Evolutionary conservation across 1,284 basidiomycete species (phyloP), one percentile per base, ranked within the genome.

Genomic region (Megacollybia platyphylla): DNA sequence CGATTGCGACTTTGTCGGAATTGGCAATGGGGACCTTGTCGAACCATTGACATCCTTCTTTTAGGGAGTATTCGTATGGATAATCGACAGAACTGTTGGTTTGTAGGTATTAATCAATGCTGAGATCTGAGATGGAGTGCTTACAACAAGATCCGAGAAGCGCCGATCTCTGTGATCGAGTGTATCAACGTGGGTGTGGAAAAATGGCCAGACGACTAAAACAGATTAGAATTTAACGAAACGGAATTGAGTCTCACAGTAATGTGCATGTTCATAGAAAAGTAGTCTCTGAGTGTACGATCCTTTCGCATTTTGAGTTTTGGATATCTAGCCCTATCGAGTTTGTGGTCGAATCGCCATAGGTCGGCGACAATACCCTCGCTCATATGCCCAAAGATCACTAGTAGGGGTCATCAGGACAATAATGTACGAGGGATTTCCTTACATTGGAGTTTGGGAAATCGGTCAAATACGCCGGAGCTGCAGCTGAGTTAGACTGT

Each of bases 31-130:
- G 49, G 2, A 45, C 29, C n/a, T 24, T 37, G 28, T 50, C 49
- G 31, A 50, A 44, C 49, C 49, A 50, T n/a, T 40, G 42, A 20
- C 49, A 48, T 1, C 49, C 49, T 31, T 50, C 49, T 46, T 48
- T 48, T 20, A 50, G 36, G 3, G 46, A 44, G 36, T 48, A 46
- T 30, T 49, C 48, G 28, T 49, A 49, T 7, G 48, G 48, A 35
- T 47, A 49, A 36, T 49, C 48, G 41, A 49, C 46, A 10, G 48
- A 49, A 30, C 20, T 24, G 20, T 24, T 24, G 5, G 20, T 24
- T 24, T 24, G 20, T 24, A 24, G 20, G 20, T 24, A 5, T 24
- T 24, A 2, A 24, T 24, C 20, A 24, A 24, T 5, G 5, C 3
- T 24, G 5, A 24, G 20, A 24, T 24, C 3, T 24, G 5, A 24